These are phyloP conservation scores for Lenzites betulinus DNA, from an alignment of 768 basidiomycete genomes.

Conservation along the genomic window DNA sequence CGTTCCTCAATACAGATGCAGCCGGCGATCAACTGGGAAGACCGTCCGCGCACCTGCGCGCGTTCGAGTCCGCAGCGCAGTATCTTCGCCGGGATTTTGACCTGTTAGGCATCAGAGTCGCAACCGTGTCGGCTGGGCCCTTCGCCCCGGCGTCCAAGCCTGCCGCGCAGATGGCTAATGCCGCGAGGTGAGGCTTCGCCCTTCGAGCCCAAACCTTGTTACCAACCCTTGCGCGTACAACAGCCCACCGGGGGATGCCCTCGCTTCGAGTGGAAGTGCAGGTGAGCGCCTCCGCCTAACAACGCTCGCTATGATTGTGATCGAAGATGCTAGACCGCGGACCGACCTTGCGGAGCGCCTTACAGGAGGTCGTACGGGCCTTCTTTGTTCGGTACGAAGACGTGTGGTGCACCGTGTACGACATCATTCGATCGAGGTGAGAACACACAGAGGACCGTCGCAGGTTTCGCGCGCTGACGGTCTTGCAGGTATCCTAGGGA, in stretches of 20 bases:
- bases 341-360: constrained; percentile 3
- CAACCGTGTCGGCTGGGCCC: constrained; percentile 14
- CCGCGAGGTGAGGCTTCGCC: constrained; percentile 7
- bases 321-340: neutral
- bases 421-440: constrained; percentile 16
- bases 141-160: constrained; percentile 14
- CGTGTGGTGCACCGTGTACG: neutral
- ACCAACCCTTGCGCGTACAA: neutral
- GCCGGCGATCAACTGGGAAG: constrained; percentile 10
- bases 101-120: constrained; percentile 25
- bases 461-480: neutral
- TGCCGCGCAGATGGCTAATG: neutral
- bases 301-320: neutral
- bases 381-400: constrained; percentile 14
- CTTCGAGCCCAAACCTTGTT: neutral
- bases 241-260: neutral
- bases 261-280: neutral
- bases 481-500: constrained; percentile 14
- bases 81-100: constrained; percentile 21
- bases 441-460: neutral
- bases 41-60: constrained; percentile 13
- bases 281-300: constrained; percentile 3
- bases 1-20: constrained; percentile 14
- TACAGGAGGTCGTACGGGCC: neutral
- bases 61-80: constrained; percentile 17